Base-by-base conservation (phyloP, 1,139 yeast genomes). In the Candida sp. region DNA sequence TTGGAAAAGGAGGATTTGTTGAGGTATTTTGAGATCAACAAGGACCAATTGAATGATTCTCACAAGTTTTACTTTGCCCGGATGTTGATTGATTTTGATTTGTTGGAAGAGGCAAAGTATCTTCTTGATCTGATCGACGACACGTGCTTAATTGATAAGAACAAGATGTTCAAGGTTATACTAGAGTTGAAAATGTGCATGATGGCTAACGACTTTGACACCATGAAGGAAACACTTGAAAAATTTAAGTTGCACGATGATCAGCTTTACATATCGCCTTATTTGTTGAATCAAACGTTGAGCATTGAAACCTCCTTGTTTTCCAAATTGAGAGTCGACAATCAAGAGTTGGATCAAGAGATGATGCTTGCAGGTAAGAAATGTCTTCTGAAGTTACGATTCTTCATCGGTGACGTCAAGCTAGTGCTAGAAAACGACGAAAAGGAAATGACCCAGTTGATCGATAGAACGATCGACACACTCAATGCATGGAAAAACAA, bases 391-490 rank as follows among this genome's bases (percentile, higher is more conserved):
- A 57, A 57, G 42, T 49, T 75, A 44, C 61, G 64, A 33, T 70
- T 68, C 0, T 66, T 77, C 41, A 67, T 73, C 27, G 78, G 75
- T 4, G 75, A 75, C 52, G 63, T 73, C 8, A 62, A 62, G 6
- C 51, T 63, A 11, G 62, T 76, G 25, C 53, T 76, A 42, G 61
- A 63, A 7, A 63, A 66, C 42, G 79, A 75, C 48, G 67, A 67
- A 33, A 40, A 45, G 1, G 72, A 70, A 39, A 57, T 74, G 22
- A 54, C 57, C 25, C 44, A 42, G 3, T 54, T 63, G 38, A 58
- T 65, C 6, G 48, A 54, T 3, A 61, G 60, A 17, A 56, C 71
- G 54, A 66, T 72, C 45, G 52, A 46, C 17, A 58, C 69, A 46
- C 58, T 75, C 40, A 63, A 62, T 49, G 49, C 48, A 22, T 73